A percentile compares a stretch with the other conserved stretches of the same genome.
Conservation (phyloP, 768 basidiomycete species). For the Collybia nuda region DNA sequence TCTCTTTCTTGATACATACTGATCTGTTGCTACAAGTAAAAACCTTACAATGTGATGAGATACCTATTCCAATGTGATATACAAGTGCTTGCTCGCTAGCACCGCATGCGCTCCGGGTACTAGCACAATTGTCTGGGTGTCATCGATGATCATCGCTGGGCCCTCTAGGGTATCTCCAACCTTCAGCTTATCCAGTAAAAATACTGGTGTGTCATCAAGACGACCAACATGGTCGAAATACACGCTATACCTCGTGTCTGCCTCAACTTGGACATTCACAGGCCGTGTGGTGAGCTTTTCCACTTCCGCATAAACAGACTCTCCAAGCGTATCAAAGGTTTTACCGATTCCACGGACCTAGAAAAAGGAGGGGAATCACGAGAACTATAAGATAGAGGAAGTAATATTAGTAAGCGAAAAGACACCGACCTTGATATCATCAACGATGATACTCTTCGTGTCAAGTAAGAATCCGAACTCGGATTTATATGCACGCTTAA, state of each 20-base stretch:
- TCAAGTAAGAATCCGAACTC: constrained; percentile 94
- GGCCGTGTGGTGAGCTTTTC: constrained; percentile 43
- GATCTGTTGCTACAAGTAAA: neutral
- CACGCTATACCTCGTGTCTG: constrained; percentile 59
- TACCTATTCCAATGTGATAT: constrained; percentile 41
- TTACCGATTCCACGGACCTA: constrained; percentile 90
- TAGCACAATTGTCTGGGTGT: constrained; percentile 93
- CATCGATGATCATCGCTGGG: constrained; percentile 92
- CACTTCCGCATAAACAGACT: constrained; percentile 78
- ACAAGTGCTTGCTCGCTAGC: constrained; percentile 69
- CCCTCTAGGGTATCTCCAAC: constrained; percentile 76
- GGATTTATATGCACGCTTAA: constrained; percentile 75
- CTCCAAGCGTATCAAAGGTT: constrained; percentile 79
- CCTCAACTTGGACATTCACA: constrained; percentile 39
- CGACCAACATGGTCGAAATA: constrained; percentile 85
- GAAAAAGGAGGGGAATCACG: neutral
- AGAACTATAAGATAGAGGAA: neutral
- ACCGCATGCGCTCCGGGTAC: constrained; percentile 71
- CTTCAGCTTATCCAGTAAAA: constrained; percentile 59
- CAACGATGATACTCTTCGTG: constrained; percentile 79
- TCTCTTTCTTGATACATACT: neutral
- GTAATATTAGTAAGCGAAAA: neutral
- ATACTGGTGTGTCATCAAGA: constrained; percentile 79
- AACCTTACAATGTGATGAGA: neutral
- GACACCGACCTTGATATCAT: constrained; percentile 76